phyloP scores from a whole-genome alignment of 805 yeast genomes.

The Nakazawaea pomicola region DNA sequence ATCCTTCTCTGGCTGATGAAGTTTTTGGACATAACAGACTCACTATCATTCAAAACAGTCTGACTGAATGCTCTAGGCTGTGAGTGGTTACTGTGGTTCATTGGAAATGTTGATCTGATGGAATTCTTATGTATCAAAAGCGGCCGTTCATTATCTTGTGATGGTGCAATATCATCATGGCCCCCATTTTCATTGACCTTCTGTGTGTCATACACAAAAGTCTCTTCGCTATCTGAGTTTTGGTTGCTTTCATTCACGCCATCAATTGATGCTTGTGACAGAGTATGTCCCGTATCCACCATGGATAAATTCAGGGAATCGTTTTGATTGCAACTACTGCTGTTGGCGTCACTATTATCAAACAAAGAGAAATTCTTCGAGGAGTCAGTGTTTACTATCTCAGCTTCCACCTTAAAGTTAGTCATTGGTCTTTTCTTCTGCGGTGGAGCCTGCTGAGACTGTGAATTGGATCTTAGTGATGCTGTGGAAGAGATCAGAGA shows the following conservation, averaged over 20 bases:
- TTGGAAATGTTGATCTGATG: constrained; percentile 1
- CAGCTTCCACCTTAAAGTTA: constrained; percentile 12
- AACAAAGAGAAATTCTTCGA: constrained; percentile 3
- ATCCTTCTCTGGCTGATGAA: constrained; percentile 1
- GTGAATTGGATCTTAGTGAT: not conserved
- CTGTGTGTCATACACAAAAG: constrained; percentile 10
- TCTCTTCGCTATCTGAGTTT: constrained; percentile 12
- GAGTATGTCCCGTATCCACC: not conserved
- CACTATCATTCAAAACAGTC: constrained; percentile 10
- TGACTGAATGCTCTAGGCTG: constrained; percentile 12
- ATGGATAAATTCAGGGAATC: not conserved
- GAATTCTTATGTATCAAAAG: constrained; percentile 12
- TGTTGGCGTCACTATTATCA: constrained; percentile 4
- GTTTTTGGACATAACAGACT: constrained; percentile 9
- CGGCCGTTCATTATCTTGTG: constrained; percentile 5
- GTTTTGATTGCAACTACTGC: not conserved
- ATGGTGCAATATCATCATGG: not conserved
- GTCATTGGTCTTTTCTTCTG: not conserved
- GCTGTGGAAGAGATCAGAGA: constrained; percentile 3
- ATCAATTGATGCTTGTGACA: not conserved
- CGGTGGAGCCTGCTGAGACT: not conserved
- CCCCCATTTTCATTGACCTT: not conserved
- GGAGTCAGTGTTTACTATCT: constrained; percentile 10
- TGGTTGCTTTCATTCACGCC: not conserved
- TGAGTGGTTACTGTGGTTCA: not conserved